These are phyloP conservation scores for Micromonas pusilla DNA, from an alignment of 139 green algal species.

Conservation along the genomic window DNA sequence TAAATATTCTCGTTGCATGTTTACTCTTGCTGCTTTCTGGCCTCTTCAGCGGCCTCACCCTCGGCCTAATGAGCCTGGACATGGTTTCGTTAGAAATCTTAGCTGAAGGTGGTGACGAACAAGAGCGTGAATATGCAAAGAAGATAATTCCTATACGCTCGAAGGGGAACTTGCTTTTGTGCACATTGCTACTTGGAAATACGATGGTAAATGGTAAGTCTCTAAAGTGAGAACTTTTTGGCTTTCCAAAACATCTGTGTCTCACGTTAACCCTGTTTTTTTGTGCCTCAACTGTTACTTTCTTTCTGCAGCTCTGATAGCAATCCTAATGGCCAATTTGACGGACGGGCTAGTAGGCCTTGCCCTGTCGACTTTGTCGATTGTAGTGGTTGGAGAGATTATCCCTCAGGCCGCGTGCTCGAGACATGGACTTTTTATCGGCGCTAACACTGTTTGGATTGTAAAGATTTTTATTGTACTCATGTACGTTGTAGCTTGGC, in stretches of 20 bases:
- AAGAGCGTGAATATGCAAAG: slow-evolving; percentile 28
- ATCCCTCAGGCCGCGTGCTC: slow-evolving; percentile 77
- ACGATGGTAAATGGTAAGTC: slow-evolving; percentile 45
- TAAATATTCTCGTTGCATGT: neutral
- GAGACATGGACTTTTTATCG: slow-evolving; percentile 72
- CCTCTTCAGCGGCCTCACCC: slow-evolving; percentile 42
- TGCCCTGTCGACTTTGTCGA: slow-evolving; percentile 46
- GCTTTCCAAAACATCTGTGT: neutral
- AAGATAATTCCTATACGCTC: slow-evolving; percentile 43
- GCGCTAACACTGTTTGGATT: slow-evolving; percentile 44
- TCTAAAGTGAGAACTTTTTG: neutral
- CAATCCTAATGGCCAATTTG: slow-evolving; percentile 48
- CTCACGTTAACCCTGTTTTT: slow-evolving; percentile 1
- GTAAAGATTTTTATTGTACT: slow-evolving; percentile 26
- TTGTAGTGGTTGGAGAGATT: slow-evolving; percentile 79
- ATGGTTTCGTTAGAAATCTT: slow-evolving; percentile 36
- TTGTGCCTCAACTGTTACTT: too few relatives aligned
- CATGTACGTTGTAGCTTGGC: slow-evolving; percentile 14
- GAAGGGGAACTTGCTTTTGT: slow-evolving; percentile 60
- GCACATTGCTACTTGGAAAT: slow-evolving; percentile 61
- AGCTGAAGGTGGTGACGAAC: slow-evolving; percentile 24
- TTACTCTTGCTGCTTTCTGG: slow-evolving; percentile 31
- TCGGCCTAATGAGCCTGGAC: slow-evolving; percentile 44
- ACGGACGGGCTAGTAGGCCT: slow-evolving; percentile 39
- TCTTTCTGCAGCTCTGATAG: slow-evolving; percentile 39